phyloP scores from a whole-genome alignment of 2,329 filamentous ascomycete species.

The Botrytis deweyae region DNA sequence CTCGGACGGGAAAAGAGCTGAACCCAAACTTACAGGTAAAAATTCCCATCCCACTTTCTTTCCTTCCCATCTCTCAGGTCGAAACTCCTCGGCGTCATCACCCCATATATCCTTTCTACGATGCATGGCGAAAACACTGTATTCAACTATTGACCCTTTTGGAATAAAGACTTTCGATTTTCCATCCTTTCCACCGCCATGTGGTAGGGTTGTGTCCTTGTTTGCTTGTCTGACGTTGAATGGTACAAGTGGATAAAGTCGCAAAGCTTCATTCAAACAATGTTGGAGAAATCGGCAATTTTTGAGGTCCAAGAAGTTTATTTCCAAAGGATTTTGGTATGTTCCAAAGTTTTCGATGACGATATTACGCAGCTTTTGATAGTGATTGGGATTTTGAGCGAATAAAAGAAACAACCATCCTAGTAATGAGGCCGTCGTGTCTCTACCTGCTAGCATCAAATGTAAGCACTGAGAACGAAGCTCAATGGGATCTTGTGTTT shows the following conservation, averaged over 20 bases:
- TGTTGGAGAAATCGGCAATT: conserved; percentile 54
- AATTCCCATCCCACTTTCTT: conserved; percentile 45
- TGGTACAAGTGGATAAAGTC: conserved; percentile 42
- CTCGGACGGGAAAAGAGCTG: background rate
- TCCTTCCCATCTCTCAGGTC: conserved; percentile 44
- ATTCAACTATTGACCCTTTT: conserved; percentile 28
- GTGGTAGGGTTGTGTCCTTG: conserved; percentile 33
- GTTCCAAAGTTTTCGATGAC: conserved; percentile 30
- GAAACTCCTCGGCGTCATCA: conserved; percentile 42
- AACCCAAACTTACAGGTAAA: conserved; percentile 47
- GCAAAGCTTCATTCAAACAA: conserved; percentile 51
- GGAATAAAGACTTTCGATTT: conserved; percentile 34
- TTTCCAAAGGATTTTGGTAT: conserved; percentile 45
- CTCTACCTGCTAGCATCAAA: conserved; percentile 43
- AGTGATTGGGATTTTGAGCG: conserved; percentile 34
- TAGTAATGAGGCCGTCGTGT: conserved; percentile 44
- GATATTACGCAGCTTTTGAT: conserved; percentile 32
- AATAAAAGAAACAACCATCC: conserved; percentile 38
- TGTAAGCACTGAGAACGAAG: conserved; percentile 46
- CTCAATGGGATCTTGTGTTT: conserved; percentile 46
- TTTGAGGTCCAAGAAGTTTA: conserved; percentile 50
- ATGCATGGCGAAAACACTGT: conserved; percentile 39
- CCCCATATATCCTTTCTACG: conserved; percentile 43
- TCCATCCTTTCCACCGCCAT: conserved; percentile 37
- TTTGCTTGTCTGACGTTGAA: conserved; percentile 30